Percentiles rank a stretch among this genome's conserved stretches.
phyloP scores from a whole-genome alignment of 768 basidiomycete genomes.

The Boletus rufocinnamomeus region DNA sequence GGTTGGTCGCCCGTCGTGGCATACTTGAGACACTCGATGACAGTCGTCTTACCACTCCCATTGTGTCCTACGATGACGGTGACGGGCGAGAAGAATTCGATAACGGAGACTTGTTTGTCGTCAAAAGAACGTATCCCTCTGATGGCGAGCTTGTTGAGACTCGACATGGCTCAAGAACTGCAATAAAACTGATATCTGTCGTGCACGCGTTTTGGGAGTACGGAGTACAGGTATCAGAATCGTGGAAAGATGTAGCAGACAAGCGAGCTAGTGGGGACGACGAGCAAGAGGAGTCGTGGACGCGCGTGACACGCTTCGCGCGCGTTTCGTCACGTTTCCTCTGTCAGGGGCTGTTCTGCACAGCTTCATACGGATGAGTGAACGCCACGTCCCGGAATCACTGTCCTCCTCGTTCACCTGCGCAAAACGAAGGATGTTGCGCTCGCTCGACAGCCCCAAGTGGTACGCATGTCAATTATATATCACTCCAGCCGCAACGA shows the following conservation, averaged over 20 bases:
- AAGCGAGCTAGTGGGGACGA: not conserved
- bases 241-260: not conserved
- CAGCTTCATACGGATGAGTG: not conserved
- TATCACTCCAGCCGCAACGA: not conserved
- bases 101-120: constrained; percentile 89
- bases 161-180: constrained; percentile 50
- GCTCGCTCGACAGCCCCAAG: too few species aligned
- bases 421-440: too few species aligned
- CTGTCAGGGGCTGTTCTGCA: not conserved
- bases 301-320: not conserved
- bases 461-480: too few species aligned
- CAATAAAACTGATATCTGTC: not conserved
- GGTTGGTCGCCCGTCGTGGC: constrained; percentile 98
- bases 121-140: constrained; percentile 95
- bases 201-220: not conserved
- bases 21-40: constrained; percentile 99
- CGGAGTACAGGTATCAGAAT: not conserved
- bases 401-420: too few species aligned
- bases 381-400: too few species aligned
- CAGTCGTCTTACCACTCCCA: constrained; percentile 97
- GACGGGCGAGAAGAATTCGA: constrained; percentile 96
- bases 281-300: not conserved
- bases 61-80: constrained; percentile 99
- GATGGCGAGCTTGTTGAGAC: constrained; percentile 90
- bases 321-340: not conserved